Conservation (phyloP, 305 asterid genomes). For the Andrographis paniculata region DNA sequence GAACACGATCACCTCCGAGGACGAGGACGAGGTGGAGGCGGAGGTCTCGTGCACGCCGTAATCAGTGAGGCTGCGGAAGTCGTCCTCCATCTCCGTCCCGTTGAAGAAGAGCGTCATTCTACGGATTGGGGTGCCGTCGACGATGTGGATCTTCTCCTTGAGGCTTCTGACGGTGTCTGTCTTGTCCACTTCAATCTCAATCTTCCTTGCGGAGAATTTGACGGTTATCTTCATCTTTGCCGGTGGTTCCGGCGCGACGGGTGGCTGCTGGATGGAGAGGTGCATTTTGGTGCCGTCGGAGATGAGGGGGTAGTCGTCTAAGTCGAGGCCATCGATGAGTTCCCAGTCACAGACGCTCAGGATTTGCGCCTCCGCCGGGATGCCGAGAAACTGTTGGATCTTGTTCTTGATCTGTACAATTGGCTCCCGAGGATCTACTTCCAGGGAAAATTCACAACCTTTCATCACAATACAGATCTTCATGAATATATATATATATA, state of each 20-base stretch:
- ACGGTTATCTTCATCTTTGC: constrained; percentile 29
- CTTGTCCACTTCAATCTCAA: constrained; percentile 36
- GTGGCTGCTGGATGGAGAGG: constrained; percentile 23
- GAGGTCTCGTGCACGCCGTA: constrained; percentile 31
- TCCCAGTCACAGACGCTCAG: constrained; percentile 62
- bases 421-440: constrained; percentile 44
- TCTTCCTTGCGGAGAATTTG: constrained; percentile 39
- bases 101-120: constrained; percentile 45
- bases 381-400: constrained; percentile 34
- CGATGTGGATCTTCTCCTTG: constrained; percentile 75
- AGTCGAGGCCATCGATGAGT: constrained; percentile 55
- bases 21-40: background rate
- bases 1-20: constrained; percentile 35
- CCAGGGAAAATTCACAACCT: constrained; percentile 42
- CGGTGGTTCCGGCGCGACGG: background rate
- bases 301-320: constrained; percentile 59
- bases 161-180: constrained; percentile 66
- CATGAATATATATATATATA: constrained; percentile 22
- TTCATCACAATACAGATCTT: constrained; percentile 33
- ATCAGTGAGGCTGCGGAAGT: constrained; percentile 26
- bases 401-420: constrained; percentile 45
- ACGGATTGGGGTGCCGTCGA: constrained; percentile 54
- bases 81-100: constrained; percentile 49
- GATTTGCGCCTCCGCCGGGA: constrained; percentile 49
- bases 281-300: constrained; percentile 44